Evolutionary conservation across 768 basidiomycete species (phyloP).

Genomic region (Boletus barrowsii): DNA sequence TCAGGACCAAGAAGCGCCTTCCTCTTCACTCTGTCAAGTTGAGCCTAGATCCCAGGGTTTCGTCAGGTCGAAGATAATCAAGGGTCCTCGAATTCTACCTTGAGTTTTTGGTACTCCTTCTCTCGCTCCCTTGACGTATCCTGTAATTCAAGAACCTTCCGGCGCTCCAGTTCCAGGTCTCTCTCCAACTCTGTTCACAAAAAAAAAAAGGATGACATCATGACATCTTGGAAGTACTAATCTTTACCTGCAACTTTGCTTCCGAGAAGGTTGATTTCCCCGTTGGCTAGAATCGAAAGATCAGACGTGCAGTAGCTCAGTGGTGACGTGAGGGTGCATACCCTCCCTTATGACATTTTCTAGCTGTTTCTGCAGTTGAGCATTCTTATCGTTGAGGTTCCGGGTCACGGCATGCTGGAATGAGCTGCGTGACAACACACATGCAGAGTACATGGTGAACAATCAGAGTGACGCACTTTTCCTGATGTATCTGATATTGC

Average conservation of each 20-base stretch:
- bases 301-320: not conserved
- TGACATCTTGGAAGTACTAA: not conserved
- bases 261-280: constrained; percentile 67
- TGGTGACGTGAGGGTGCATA: constrained; percentile 21
- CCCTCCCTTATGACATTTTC: constrained; percentile 87
- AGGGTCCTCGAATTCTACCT: constrained; percentile 39
- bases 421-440: constrained; percentile 33
- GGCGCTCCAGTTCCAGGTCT: constrained; percentile 76
- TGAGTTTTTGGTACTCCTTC: constrained; percentile 85
- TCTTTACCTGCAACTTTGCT: constrained; percentile 61
- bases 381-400: constrained; percentile 78
- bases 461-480: constrained; percentile 48
- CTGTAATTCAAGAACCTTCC: constrained; percentile 70
- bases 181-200: constrained; percentile 62
- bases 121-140: constrained; percentile 74
- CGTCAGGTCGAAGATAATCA: not conserved
- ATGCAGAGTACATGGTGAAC: not conserved
- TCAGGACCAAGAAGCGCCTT: constrained; percentile 65
- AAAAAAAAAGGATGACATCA: constrained; percentile 1
- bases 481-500: constrained; percentile 89
- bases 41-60: constrained; percentile 41
- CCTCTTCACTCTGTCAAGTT: constrained; percentile 81
- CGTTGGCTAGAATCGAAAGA: constrained; percentile 52
- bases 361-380: constrained; percentile 79
- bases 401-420: constrained; percentile 84